Evolutionary conservation across 108 stramenopile species (phyloP).

Genomic region (Heterococcus sp.): DNA sequence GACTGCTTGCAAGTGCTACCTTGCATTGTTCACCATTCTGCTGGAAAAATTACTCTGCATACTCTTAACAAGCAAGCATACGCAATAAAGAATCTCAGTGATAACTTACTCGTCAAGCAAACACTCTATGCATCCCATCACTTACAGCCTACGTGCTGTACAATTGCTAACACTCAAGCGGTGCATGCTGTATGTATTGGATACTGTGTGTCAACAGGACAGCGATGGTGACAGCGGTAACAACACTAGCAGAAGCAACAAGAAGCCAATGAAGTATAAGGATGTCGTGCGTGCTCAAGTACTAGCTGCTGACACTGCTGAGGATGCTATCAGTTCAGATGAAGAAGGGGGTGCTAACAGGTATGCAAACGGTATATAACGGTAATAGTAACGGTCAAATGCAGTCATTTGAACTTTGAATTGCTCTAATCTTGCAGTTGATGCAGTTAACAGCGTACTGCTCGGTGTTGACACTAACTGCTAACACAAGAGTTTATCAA

Average conservation of each 20-base stretch:
- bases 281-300: conserved; percentile 93
- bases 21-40: too few species aligned
- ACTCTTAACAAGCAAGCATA: too few species aligned
- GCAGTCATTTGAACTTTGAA: neutral
- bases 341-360: conserved; percentile 4
- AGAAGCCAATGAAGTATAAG: conserved; percentile 67
- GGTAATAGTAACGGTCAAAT: neutral
- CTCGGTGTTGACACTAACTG: too few species aligned
- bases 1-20: too few species aligned
- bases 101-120: neutral
- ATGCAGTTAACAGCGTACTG: too few species aligned
- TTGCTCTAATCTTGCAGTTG: too few species aligned
- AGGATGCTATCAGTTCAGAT: conserved; percentile 64
- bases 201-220: neutral
- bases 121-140: neutral
- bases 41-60: too few species aligned
- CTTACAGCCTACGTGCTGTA: neutral
- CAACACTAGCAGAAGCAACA: neutral
- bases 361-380: neutral
- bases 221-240: neutral
- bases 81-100: too few species aligned
- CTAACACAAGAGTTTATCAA: too few species aligned
- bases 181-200: neutral
- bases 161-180: neutral
- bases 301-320: conserved; percentile 60